These are phyloP conservation scores for Leavenworthia alabamica DNA, from an alignment of 345 rosid genomes.

Conservation along the genomic window DNA sequence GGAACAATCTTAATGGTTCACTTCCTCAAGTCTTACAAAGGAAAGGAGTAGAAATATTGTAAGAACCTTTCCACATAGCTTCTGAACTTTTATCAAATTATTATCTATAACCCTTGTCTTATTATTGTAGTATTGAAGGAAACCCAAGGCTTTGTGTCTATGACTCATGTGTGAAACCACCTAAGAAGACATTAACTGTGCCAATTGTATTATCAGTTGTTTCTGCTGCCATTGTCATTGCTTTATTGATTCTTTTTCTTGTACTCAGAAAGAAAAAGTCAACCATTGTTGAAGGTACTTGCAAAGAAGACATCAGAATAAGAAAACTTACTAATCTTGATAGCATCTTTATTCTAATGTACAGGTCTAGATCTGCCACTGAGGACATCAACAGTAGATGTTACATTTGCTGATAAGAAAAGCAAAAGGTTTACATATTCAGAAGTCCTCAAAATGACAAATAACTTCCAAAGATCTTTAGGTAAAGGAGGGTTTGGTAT, in stretches of 20 bases:
- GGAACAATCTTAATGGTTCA: constrained; percentile 33
- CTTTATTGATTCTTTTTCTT: neutral
- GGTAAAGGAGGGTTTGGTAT: constrained; percentile 49
- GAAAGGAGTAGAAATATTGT: neutral
- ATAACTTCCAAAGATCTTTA: constrained; percentile 25
- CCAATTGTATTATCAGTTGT: neutral
- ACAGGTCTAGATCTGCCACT: neutral
- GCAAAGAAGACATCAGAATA: neutral
- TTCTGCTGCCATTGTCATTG: neutral
- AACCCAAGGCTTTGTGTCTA: constrained; percentile 2
- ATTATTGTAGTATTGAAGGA: constrained; percentile 6
- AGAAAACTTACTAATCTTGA: neutral
- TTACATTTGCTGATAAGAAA: neutral
- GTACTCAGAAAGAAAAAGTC: neutral
- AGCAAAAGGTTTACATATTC: constrained; percentile 17
- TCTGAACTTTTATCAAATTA: too few relatives aligned
- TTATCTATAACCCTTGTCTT: neutral
- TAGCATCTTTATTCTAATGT: neutral
- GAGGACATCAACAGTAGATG: neutral
- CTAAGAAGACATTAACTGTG: neutral
- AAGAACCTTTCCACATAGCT: too few relatives aligned
- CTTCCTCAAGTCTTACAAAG: constrained; percentile 19
- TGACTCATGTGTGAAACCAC: neutral
- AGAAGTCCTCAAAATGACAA: constrained; percentile 31
- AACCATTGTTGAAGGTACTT: neutral